A percentile compares a stretch with the other conserved stretches of the same genome.
Conservation (phyloP, 257 asterid species). For the Ilex asprella region DNA sequence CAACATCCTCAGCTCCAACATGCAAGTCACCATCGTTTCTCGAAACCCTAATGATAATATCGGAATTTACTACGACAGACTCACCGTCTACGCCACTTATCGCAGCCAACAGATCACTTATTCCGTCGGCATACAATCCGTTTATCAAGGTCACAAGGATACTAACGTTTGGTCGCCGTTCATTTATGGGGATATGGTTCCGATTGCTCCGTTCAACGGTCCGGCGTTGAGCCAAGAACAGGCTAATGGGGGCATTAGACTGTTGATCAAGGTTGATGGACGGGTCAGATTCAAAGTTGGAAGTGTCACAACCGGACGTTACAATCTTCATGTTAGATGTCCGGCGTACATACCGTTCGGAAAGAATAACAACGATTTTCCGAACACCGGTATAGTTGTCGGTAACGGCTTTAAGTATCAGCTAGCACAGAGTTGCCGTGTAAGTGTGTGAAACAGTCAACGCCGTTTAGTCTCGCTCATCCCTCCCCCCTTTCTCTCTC, state of each 20-base stretch:
- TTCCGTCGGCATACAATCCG: not conserved
- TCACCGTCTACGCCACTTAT: not conserved
- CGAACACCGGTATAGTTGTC: not conserved
- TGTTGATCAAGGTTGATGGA: not conserved
- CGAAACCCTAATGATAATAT: not conserved
- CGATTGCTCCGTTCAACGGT: not conserved
- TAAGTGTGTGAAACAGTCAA: not conserved
- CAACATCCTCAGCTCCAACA: not conserved
- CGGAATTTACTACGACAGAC: not conserved
- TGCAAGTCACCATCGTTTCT: not conserved
- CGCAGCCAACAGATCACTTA: not conserved
- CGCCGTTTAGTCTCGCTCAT: not conserved
- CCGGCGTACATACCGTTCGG: slow-evolving; percentile 1
- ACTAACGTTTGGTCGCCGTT: not conserved
- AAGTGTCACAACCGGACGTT: not conserved
- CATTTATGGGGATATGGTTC: not conserved
- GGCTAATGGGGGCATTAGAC: not conserved
- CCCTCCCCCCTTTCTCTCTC: too few relatives aligned
- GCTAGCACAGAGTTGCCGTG: not conserved
- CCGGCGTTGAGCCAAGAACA: not conserved
- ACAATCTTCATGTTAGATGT: not conserved
- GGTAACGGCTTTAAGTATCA: not conserved
- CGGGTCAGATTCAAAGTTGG: not conserved
- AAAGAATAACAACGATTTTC: not conserved
- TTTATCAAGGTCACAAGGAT: not conserved